Base-by-base conservation (phyloP, 1,284 basidiomycete species). In the Inonotus obliquus region DNA sequence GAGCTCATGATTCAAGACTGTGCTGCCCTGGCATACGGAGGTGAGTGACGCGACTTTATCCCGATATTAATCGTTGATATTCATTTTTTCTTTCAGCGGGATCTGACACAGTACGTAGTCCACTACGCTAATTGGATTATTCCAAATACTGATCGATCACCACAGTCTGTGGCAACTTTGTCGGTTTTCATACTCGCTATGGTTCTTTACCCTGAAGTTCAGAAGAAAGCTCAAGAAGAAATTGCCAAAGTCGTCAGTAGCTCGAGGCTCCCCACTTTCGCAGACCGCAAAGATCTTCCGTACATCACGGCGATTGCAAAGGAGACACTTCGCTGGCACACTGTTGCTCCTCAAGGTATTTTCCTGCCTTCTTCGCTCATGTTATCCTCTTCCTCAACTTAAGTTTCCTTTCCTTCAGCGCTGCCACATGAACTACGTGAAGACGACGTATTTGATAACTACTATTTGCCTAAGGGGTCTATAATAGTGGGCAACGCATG, bases 311-410 rank as follows among this genome's bases (percentile, higher is more conserved):
- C 85, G 0, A 70, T 87, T 3, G 71, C 78, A 0, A 82, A 83
- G 65, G 88, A 90, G 71, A 79, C 85, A 3, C 70, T 87, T 56
- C 79, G 87, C 4, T 89, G 86, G 87, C 76, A 83, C 63, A 70
- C 75, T 3, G 82, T 85, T 21, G 72, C 70, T 4, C 83, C 84
- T 1, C 53, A 57, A 25, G 66, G 67, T 53, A 55, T 48, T 23
- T 11, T n/a, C 10, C 23, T 19, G 17, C 6, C 47, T 44, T 5
- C 25, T 49, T 56, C n/a, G 9, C 1, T 14, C 14, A 21, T 21
- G 6, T 49, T 32, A 2, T 2, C 11, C 21, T 37, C n/a, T 10
- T 23, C 6, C 2, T 17, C 44, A 21, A 44, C n/a, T 53, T 57
- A 11, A 21, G 19, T 2, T 17, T 29, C 32, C 10, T n/a, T 27